A percentile compares a stretch with the other conserved stretches of the same genome.
Conservation (phyloP, 345 rosid genomes). For the Acer negundo region DNA sequence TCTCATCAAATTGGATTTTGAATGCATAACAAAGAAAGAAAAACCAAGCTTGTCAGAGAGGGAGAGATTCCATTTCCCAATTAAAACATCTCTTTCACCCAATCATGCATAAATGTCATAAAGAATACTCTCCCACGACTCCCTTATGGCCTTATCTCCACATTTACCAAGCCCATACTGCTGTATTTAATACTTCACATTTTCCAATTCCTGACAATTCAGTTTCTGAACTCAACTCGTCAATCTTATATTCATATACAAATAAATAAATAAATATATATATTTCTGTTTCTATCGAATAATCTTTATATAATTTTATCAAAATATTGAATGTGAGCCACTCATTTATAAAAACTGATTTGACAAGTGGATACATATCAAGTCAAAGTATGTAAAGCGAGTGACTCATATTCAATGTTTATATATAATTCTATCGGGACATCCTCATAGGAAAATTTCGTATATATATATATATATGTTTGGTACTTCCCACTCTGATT, state of each 20-base stretch:
- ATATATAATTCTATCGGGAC: too few relatives aligned
- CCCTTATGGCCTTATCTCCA: slow-evolving; percentile 61
- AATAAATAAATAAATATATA: too few relatives aligned
- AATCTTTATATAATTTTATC: too few relatives aligned
- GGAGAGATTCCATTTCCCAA: slow-evolving; percentile 42
- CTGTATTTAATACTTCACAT: slow-evolving; percentile 52
- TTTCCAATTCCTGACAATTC: slow-evolving; percentile 51
- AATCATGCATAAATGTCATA: slow-evolving; percentile 43
- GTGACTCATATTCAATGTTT: too few relatives aligned
- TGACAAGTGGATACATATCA: too few relatives aligned
- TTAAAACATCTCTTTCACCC: slow-evolving; percentile 41
- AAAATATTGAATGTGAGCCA: too few relatives aligned
- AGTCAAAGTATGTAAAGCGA: too few relatives aligned
- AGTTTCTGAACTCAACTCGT: slow-evolving; percentile 25
- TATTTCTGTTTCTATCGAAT: too few relatives aligned
- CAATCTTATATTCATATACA: too few relatives aligned
- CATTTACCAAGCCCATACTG: slow-evolving; percentile 83
- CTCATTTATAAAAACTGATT: too few relatives aligned
- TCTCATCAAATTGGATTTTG: too few relatives aligned
- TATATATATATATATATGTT: neutral
- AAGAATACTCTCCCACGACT: slow-evolving; percentile 22
- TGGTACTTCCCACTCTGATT: neutral
- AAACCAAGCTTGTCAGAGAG: slow-evolving; percentile 15
- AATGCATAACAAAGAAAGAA: neutral
- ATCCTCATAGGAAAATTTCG: too few relatives aligned